Evolutionary conservation across 2,329 filamentous ascomycete genomes (phyloP).

Genomic region (Xylariaceae sp.): DNA sequence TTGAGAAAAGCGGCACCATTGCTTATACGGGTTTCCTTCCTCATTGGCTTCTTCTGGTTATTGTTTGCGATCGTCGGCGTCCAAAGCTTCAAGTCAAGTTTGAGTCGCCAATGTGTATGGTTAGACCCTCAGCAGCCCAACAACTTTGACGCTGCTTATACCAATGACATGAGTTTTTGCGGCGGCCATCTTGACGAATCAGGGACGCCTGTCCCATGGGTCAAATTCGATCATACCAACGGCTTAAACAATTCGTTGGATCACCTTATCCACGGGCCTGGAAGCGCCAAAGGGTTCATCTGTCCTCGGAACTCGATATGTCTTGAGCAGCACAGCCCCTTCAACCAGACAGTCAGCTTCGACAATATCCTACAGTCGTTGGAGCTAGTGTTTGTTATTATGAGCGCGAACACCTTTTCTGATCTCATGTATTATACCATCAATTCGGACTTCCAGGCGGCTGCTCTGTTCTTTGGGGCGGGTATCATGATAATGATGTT

Average conservation of each 20-base stretch:
- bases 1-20: constrained; percentile 91
- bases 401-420: constrained; percentile 96
- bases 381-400: constrained; percentile 94
- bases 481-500: constrained; percentile 88
- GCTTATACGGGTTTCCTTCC: constrained; percentile 85
- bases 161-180: constrained; percentile 70
- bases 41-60: constrained; percentile 96
- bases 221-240: constrained; percentile 38
- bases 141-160: constrained; percentile 52
- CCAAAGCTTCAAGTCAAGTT: constrained; percentile 87
- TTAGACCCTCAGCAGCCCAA: constrained; percentile 56
- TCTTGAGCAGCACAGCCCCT: constrained; percentile 72
- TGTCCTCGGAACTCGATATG: constrained; percentile 82
- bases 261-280: constrained; percentile 47
- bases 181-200: constrained; percentile 70
- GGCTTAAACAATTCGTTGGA: constrained; percentile 33
- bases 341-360: constrained; percentile 82
- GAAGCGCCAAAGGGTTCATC: constrained; percentile 72
- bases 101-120: constrained; percentile 75
- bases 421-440: constrained; percentile 92
- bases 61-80: constrained; percentile 95
- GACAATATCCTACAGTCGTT: constrained; percentile 91
- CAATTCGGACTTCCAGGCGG: constrained; percentile 82
- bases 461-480: constrained; percentile 70
- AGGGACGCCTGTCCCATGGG: constrained; percentile 60